These are phyloP conservation scores for Dalbergia oliveri DNA, from an alignment of 306 rosid genomes.

Conservation along the genomic window DNA sequence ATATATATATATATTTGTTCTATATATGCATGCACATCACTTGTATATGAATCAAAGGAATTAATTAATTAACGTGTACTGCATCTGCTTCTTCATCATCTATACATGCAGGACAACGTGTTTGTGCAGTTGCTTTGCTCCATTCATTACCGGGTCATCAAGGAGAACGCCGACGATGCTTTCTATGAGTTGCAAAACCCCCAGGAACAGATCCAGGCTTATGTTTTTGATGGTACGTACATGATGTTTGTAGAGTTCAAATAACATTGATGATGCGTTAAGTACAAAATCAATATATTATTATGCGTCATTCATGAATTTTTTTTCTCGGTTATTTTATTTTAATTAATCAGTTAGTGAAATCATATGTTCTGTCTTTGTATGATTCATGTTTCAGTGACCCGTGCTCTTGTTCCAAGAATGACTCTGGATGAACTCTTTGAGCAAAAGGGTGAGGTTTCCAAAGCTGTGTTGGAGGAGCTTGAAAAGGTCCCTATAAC, in stretches of 20 bases:
- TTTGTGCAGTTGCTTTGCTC: slow-evolving; percentile 93
- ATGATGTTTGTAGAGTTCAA: too few species aligned
- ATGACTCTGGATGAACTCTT: slow-evolving; percentile 91
- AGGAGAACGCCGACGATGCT: slow-evolving; percentile 88
- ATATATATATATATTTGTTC: too few species aligned
- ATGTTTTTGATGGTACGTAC: slow-evolving; percentile 84
- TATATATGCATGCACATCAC: too few species aligned
- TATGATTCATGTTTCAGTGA: slow-evolving; percentile 54
- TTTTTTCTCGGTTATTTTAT: background rate
- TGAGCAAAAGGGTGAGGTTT: slow-evolving; percentile 98
- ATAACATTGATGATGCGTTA: too few species aligned
- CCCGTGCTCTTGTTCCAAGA: slow-evolving; percentile 87
- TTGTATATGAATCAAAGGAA: too few species aligned
- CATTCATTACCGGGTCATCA: slow-evolving; percentile 86
- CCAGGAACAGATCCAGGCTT: slow-evolving; percentile 93
- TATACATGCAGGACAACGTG: slow-evolving; percentile 83
- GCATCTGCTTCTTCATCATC: background rate
- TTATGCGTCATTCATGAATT: too few species aligned
- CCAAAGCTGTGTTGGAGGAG: slow-evolving; percentile 85
- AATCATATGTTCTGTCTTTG: too few species aligned
- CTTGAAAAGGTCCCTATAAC: slow-evolving; percentile 73
- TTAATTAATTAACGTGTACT: too few species aligned
- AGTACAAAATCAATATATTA: background rate
- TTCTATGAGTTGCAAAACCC: slow-evolving; percentile 96
- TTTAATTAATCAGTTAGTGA: background rate